Percentiles rank a stretch among this genome's conserved stretches.
phyloP scores from a whole-genome alignment of 1,139 yeast species.

The Lodderomyces beijingensis region DNA sequence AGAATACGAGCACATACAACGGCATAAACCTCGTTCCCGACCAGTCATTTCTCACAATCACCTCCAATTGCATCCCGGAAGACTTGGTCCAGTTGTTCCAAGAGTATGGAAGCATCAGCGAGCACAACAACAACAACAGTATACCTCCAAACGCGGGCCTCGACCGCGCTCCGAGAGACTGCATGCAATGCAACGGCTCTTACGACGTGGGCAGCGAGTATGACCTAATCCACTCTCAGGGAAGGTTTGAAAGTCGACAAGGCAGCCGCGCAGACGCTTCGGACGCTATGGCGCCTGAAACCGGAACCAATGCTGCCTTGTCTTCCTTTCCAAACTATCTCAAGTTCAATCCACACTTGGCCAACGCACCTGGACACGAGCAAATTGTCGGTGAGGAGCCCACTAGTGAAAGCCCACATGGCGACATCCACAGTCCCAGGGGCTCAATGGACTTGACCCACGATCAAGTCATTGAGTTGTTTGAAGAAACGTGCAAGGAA shows the following conservation, averaged over 20 bases:
- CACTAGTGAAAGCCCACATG: not conserved
- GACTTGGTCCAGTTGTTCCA: conserved; percentile 7
- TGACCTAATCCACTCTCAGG: too few relatives aligned
- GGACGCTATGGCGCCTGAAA: too few relatives aligned
- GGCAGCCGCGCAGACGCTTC: too few relatives aligned
- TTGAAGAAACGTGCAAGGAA: conserved; percentile 13
- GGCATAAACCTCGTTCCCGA: conserved; percentile 2
- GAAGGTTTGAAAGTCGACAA: too few relatives aligned
- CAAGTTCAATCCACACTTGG: conserved; percentile 9
- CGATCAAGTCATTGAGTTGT: conserved; percentile 11
- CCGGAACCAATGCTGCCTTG: too few relatives aligned
- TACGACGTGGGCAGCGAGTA: too few relatives aligned
- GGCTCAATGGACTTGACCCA: conserved; percentile 8
- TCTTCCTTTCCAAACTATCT: too few relatives aligned
- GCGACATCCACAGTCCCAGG: too few relatives aligned
- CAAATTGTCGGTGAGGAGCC: not conserved
- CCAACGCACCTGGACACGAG: conserved; percentile 2
- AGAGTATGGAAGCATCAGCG: conserved; percentile 5
- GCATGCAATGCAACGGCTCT: too few relatives aligned
- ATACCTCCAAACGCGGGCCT: too few relatives aligned
- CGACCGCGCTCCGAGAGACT: too few relatives aligned
- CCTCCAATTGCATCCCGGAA: conserved; percentile 6
- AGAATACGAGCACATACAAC: not conserved
- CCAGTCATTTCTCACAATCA: conserved; percentile 2
- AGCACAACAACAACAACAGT: not conserved